Conservation (phyloP, 2,329 filamentous ascomycete genomes). For the Balansia obtecta region DNA sequence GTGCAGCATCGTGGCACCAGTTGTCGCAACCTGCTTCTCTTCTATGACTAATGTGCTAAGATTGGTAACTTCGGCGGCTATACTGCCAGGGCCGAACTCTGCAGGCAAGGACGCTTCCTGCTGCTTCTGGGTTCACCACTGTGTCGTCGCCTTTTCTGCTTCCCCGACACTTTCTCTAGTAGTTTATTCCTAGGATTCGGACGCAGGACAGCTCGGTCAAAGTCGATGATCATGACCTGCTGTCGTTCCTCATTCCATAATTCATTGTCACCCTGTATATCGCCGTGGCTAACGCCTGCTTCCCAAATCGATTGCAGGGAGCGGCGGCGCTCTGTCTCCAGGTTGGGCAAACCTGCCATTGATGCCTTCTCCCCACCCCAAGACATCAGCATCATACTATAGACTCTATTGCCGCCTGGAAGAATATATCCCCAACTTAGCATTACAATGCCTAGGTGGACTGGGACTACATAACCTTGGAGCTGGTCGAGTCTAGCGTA, state of each 20-base stretch:
- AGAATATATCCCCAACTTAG: slow-evolving; percentile 3
- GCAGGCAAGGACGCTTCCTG: background rate
- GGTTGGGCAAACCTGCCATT: background rate
- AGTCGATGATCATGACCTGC: background rate
- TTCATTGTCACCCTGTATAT: background rate
- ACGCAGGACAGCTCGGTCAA: background rate
- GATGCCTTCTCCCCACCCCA: slow-evolving; percentile 9
- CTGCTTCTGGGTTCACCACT: background rate
- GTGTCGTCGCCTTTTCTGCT: background rate
- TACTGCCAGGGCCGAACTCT: background rate
- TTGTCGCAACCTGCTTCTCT: too few species aligned
- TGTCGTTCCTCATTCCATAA: background rate
- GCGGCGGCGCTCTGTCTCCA: too few species aligned
- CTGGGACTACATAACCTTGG: slow-evolving; percentile 9
- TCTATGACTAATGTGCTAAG: too few species aligned
- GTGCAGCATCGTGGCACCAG: too few species aligned
- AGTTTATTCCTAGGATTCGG: background rate
- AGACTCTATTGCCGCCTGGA: slow-evolving; percentile 7
- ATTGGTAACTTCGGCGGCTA: too few species aligned
- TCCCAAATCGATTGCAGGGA: too few species aligned
- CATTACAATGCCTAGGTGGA: background rate
- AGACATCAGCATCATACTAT: slow-evolving; percentile 15
- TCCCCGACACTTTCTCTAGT: background rate
- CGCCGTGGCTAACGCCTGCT: background rate
- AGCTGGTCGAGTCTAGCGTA: slow-evolving; percentile 11